Evolutionary conservation across 2,329 filamentous ascomycete genomes (phyloP), one percentile per base, ranked within the genome.

Genomic region (Sarocladium brachiariae): DNA sequence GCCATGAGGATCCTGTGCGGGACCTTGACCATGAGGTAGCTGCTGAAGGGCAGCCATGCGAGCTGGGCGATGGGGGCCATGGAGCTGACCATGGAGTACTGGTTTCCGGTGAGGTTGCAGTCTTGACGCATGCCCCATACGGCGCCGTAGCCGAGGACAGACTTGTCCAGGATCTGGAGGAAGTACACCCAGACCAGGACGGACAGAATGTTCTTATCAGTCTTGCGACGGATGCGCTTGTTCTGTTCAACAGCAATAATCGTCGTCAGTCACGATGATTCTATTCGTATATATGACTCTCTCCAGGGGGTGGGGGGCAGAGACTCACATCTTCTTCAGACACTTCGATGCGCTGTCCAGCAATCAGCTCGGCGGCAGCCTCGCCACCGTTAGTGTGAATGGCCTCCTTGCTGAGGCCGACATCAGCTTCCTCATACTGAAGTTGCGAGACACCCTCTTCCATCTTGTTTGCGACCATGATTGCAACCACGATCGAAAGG

Each of bases 1-100:
- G 80, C 73, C 76, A 83, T 80, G 9, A 84, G 63, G 27, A 80
- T 76, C 2, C 76, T 71, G 55, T 78, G 78, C 0, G 78, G 80
- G 0, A 84, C 72, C 56, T 76, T 80, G 55, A 84, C 77, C 52
- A 84, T 83, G 27, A 84, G 69, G 51, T 73, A 71, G 0, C 77
- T 78, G 0, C 78, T 80, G 53, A 83, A 77, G 0, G 80, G 80
- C 53, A 81, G 77, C 76, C 78, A 82, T 38, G 65, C 75, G 31
- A 84, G 70, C 61, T 84, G 79, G 1, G 79, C 79, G 21, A 84
- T 79, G 1, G 79, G 70, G 0, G 73, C 68, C 35, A 83, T 79
- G 5, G 77, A 80, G 21, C 77, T 74, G 19, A 83, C 62, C 18
- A 82, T 62, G 0, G 77, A 79, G 64, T 81, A 81, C 52, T 81